phyloP scores from a whole-genome alignment of 2,329 filamentous ascomycete genomes.

The Monilinia fructigena region DNA sequence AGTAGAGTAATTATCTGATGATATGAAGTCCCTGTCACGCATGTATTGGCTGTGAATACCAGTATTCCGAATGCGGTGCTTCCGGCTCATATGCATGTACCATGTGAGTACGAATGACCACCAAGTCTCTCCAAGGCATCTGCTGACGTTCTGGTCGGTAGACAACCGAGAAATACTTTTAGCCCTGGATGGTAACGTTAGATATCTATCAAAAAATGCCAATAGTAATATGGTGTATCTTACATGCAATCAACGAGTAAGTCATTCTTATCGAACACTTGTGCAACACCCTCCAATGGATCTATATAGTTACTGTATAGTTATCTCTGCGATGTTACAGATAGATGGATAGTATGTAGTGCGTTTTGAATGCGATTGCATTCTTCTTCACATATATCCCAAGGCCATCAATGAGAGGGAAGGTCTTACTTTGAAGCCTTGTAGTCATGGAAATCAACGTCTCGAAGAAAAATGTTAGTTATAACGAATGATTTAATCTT shows the following conservation, averaged over 20 bases:
- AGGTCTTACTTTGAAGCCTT: too few species aligned
- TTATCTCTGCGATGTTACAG: background rate
- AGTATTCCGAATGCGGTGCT: background rate
- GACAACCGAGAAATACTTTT: background rate
- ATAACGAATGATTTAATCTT: background rate
- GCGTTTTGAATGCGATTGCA: background rate
- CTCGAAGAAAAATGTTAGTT: background rate
- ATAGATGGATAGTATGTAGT: background rate
- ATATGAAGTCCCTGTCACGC: background rate
- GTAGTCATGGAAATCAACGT: background rate
- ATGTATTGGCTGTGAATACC: background rate
- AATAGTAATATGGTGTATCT: background rate
- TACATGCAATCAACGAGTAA: background rate
- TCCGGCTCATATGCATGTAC: background rate
- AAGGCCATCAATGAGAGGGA: background rate
- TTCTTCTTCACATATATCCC: background rate
- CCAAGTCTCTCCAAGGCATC: background rate
- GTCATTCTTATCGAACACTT: background rate
- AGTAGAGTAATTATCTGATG: background rate
- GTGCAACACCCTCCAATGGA: background rate
- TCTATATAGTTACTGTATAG: background rate
- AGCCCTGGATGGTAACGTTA: background rate
- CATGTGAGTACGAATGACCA: background rate
- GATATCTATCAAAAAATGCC: background rate
- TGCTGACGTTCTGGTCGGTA: background rate